Base-by-base conservation (phyloP, 2,329 filamentous ascomycete species). In the Microdochium bolleyi region DNA sequence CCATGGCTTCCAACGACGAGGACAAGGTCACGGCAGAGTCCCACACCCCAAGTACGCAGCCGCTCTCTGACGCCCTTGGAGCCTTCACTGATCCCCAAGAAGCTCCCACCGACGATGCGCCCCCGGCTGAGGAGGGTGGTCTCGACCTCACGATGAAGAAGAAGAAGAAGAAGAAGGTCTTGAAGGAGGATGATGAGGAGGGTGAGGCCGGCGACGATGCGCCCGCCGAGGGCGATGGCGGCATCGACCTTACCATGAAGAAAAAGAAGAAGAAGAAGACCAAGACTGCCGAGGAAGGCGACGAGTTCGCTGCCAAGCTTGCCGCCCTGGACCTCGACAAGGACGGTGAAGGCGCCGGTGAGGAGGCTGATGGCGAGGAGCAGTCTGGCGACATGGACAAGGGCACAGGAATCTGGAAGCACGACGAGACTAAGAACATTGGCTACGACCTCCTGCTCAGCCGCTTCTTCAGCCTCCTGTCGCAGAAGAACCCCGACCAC, bases 401-500 rank as follows among this genome's bases (percentile, higher is more conserved):
- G 68, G 92, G 92, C 61, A 96, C 90, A 46, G 92, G 92, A 57
- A 88, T 96, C 73, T 96, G 90, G 89, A 75, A 80, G 60, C 91
- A 96, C 76, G 84, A 92, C 66, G 83, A 87, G 69, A 84, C 82
- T 54, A 83, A 84, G 67, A 71, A 84, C 58, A 90, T 97, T 72
- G 84, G 80, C 67, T 99, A 96, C 80, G 82, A 84, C 65, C 80
- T 91, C 58, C 84, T 99, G 50, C 85, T 97, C 60, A 82, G 80
- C 66, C 89, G 94, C 62, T 99, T 99, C 82, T 99, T 96, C 83
- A 87, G 83, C 67, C 87, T 95, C 61, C 84, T 99, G 58, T 85
- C 94, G 72, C 89, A 92, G 73, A 92, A 95, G 79, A 95, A 99
- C 78, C 94, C 94, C 63, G 94, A 99, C 70, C 87, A 97, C 66